phyloP scores from a whole-genome alignment of 495 filamentous ascomycete species.

The Podospora didyma region DNA sequence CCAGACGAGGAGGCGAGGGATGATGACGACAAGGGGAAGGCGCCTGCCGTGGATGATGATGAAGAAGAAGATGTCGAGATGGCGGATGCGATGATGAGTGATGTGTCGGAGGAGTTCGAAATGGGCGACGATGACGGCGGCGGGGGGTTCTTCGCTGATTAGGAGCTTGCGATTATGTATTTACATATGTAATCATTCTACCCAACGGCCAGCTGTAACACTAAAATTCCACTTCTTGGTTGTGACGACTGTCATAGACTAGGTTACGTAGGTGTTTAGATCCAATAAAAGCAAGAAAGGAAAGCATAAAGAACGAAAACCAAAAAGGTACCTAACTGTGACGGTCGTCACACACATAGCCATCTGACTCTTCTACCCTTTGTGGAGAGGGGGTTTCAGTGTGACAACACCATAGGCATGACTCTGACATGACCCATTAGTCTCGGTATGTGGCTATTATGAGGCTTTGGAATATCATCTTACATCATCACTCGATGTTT shows the following conservation, averaged over 20 bases:
- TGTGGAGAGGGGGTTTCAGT: no score
- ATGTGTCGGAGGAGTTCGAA: constrained; percentile 24
- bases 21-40: constrained; percentile 24
- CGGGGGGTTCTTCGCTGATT: constrained; percentile 28
- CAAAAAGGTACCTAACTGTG: no score
- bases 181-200: no score
- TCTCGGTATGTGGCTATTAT: no score
- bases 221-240: no score
- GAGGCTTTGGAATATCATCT: no score
- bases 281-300: neutral
- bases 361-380: no score
- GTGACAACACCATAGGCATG: no score
- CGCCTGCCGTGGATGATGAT: constrained; percentile 4
- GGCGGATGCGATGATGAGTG: constrained; percentile 12
- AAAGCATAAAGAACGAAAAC: neutral
- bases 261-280: neutral
- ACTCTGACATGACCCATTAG: no score
- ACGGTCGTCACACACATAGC: no score
- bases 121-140: constrained; percentile 30
- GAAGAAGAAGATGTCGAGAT: constrained; percentile 20
- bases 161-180: neutral
- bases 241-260: neutral
- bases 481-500: no score
- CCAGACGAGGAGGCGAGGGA: constrained; percentile 28
- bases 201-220: no score